Percentiles rank a stretch among this genome's conserved stretches.
phyloP scores from a whole-genome alignment of 176 grass and related monocot species.

The Saccharum officinarum region DNA sequence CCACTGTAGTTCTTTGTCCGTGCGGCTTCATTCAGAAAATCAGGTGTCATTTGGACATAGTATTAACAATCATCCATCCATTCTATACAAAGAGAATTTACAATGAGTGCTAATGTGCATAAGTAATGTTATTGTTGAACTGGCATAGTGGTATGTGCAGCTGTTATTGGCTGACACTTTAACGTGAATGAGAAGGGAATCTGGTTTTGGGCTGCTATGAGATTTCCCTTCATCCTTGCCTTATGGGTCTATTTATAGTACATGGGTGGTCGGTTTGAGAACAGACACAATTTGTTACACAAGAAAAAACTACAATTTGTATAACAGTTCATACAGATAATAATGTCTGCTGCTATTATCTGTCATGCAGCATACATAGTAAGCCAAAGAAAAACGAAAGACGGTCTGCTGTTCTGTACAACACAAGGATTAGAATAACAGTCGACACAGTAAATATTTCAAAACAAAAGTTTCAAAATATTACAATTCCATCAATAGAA shows the following conservation, averaged over 20 bases:
- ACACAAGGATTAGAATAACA: background rate
- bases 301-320: background rate
- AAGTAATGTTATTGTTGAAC: conserved; percentile 9
- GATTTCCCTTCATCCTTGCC: background rate
- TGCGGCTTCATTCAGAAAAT: conserved; percentile 69
- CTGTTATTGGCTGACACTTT: background rate
- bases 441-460: background rate
- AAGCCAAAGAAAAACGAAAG: background rate
- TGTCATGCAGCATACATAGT: background rate
- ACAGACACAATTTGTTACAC: background rate
- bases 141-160: background rate
- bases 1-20: conserved; percentile 96
- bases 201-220: background rate
- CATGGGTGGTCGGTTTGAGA: background rate
- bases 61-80: conserved; percentile 25
- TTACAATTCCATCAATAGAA: conserved; percentile 4
- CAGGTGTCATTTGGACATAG: conserved; percentile 12
- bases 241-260: background rate
- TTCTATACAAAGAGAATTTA: conserved; percentile 10
- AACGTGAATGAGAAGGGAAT: background rate
- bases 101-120: background rate
- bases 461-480: background rate
- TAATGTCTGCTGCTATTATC: background rate
- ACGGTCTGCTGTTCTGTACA: background rate
- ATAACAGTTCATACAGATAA: background rate